Base-by-base conservation (phyloP, 306 rosid species). In the Quercus glauca region DNA sequence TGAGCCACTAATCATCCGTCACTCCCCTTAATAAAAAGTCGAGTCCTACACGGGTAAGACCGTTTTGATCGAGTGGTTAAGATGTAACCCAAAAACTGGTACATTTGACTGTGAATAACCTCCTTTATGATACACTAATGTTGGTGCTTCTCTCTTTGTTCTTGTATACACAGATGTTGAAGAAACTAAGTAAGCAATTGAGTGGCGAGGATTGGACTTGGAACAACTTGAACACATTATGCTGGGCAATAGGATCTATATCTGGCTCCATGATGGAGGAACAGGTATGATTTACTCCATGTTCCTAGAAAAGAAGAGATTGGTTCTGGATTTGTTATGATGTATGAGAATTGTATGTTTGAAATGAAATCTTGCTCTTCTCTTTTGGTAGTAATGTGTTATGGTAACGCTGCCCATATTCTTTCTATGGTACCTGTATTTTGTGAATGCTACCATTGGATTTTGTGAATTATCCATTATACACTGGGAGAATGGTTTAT, bases 191-290 rank as follows among this genome's bases (percentile, higher is more conserved):
- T 81, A 93, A 91, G 72, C 99, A 96, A 68, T 89, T 96, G 52
- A 96, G 90, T 79, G 99, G 99, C 5, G 99, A 96, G 88, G 98
- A 96, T 85, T 96, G 99, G 98, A 86, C 95, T 69, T 96, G 99
- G 99, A 96, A 93, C 88, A 96, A 93, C 88, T 87, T 96, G 79
- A 96, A 96, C 86, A 96, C 99, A 9, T 82, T 96, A 29, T 96
- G 99, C 81, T 96, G 99, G 99, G 99, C 99, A 69, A 96, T 96
- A 75, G 99, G 99, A 52, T 96, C 99, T 31, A 96, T 96, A 84
- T 96, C 99, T 79, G 99, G 99, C 80, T 96, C 99, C 74, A 96
- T 96, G 99, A 63, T 85, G 85, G 99, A 96, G 85, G 99, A 96
- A 78, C 99, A 96, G 97, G 99, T 93, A 78, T 65, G 15, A 51